A percentile compares a stretch with the other conserved stretches of the same genome.
phyloP scores from a whole-genome alignment of 495 filamentous ascomycete species.

The Cercophora sp. region DNA sequence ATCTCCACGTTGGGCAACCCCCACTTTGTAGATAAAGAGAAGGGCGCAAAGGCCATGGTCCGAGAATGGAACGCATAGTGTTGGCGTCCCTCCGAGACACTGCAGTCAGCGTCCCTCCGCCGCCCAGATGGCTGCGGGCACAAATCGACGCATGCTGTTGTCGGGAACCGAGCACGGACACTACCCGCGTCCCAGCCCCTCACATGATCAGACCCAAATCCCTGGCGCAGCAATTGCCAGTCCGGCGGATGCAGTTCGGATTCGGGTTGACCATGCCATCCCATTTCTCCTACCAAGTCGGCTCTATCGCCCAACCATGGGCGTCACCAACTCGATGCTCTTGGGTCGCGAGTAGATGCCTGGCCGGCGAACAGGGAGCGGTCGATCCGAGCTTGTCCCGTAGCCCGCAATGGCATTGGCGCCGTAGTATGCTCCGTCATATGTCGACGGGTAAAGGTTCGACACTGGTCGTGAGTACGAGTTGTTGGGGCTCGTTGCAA shows the following conservation, averaged over 20 bases:
- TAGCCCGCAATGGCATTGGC: constrained; percentile 24
- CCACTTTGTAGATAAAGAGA: constrained; percentile 3
- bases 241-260: neutral
- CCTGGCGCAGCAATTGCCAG: neutral
- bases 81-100: neutral
- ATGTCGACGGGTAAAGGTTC: constrained; percentile 42
- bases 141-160: neutral
- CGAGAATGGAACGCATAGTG: neutral
- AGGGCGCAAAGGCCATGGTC: neutral
- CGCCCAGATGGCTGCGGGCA: neutral
- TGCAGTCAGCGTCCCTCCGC: neutral
- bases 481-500: constrained; percentile 41
- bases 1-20: neutral
- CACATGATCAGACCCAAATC: neutral
- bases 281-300: neutral
- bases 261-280: neutral
- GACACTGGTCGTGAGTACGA: constrained; percentile 39
- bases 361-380: constrained; percentile 41
- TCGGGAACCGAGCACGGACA: neutral
- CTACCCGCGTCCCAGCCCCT: neutral
- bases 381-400: constrained; percentile 37
- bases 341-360: constrained; percentile 45
- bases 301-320: constrained; percentile 41
- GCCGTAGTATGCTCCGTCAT: constrained; percentile 39
- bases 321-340: constrained; percentile 49